Conservation (phyloP, 345 rosid genomes). For the Raphanus raphanistrum region DNA sequence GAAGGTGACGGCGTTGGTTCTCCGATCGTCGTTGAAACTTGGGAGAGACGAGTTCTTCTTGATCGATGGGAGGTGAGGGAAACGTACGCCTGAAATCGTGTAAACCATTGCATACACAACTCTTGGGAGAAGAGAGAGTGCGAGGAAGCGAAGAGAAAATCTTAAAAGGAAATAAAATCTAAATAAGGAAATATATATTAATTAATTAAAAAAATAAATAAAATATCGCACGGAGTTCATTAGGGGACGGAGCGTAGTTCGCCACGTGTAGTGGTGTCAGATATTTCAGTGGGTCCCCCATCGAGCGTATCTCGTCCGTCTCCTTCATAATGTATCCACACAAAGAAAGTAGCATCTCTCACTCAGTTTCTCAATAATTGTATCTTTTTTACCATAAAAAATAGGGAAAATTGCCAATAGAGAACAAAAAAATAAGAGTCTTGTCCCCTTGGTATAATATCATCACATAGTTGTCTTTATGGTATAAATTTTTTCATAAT, state of each 20-base stretch:
- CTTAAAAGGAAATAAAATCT: conserved; percentile 18
- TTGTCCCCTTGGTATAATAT: no score
- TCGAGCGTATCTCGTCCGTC: conserved; percentile 15
- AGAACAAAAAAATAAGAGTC: no score
- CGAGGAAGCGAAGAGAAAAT: conserved; percentile 13
- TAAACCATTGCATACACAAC: conserved; percentile 48
- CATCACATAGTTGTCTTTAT: no score
- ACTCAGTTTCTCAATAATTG: conserved; percentile 17
- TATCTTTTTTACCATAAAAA: background rate
- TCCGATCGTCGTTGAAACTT: conserved; percentile 53
- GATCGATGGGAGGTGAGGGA: conserved; percentile 46
- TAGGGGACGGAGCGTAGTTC: conserved; percentile 20
- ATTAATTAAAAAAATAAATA: background rate
- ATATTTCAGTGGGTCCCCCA: conserved; percentile 45
- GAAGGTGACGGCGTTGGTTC: conserved; percentile 47
- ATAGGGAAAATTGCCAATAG: no score
- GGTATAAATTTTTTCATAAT: no score
- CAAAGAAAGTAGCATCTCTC: background rate
- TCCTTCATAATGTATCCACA: conserved; percentile 7
- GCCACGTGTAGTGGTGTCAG: conserved; percentile 51
- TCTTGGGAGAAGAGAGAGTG: conserved; percentile 5
- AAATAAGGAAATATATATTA: background rate
- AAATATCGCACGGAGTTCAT: conserved; percentile 26
- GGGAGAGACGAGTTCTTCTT: conserved; percentile 44
- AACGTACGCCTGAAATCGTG: conserved; percentile 56